Conservation (phyloP, 345 rosid genomes). For the Citrus sp. region DNA sequence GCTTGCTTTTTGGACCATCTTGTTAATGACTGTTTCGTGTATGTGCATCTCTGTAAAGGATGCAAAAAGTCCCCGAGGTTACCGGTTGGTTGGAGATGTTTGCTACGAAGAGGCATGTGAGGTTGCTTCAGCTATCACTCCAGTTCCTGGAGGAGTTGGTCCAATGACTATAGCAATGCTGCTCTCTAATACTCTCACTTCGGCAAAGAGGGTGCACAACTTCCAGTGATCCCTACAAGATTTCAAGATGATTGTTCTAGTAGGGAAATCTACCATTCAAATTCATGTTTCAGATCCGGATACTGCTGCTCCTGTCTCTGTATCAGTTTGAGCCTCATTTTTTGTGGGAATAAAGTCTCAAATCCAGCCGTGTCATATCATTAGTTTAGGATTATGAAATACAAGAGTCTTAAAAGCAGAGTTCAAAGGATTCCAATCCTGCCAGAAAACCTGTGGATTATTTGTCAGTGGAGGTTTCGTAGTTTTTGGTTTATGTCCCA, state of each 20-base stretch:
- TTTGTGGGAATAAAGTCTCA: not conserved
- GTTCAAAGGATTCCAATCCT: not conserved
- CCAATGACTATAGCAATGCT: constrained; percentile 96
- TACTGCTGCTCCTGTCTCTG: not conserved
- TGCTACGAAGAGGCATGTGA: constrained; percentile 73
- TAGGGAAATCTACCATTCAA: not conserved
- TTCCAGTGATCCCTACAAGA: constrained; percentile 33
- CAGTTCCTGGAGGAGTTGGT: constrained; percentile 93
- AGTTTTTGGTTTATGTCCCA: not conserved
- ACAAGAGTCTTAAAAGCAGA: not conserved
- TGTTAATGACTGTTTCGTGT: constrained; percentile 2
- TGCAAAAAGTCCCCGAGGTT: constrained; percentile 52
- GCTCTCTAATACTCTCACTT: constrained; percentile 66
- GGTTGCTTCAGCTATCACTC: constrained; percentile 75
- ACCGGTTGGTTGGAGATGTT: constrained; percentile 76
- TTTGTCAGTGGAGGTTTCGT: not conserved
- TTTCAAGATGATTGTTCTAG: not conserved
- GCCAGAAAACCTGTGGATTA: not conserved
- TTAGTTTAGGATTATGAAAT: not conserved
- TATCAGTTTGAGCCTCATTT: not conserved
- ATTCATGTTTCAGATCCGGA: not conserved
- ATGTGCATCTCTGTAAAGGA: constrained; percentile 39
- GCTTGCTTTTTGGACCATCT: not conserved
- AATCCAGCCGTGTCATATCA: no score
- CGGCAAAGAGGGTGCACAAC: constrained; percentile 65